Conservation (phyloP, 441 rosid species). For the Gossypium trilobum region DNA sequence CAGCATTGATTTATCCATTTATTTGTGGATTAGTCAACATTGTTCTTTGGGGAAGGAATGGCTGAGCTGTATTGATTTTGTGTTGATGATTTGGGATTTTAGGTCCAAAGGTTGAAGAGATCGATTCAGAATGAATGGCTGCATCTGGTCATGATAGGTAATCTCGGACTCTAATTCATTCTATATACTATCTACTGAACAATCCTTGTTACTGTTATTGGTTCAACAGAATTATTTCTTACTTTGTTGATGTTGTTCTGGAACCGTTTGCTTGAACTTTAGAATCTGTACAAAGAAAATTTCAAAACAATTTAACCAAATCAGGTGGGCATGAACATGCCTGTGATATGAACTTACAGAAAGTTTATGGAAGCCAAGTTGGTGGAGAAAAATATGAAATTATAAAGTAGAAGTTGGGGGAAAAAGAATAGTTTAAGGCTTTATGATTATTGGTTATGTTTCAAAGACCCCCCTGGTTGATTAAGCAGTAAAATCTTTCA, state of each 20-base stretch:
- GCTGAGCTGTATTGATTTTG: constrained; percentile 4
- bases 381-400: background rate
- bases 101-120: constrained; percentile 40
- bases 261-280: background rate
- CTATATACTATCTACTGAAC: background rate
- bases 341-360: background rate
- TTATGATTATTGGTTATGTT: background rate
- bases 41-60: background rate
- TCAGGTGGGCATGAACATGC: background rate
- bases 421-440: background rate
- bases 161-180: background rate
- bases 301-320: background rate
- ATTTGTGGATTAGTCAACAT: background rate
- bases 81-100: constrained; percentile 8
- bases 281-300: background rate
- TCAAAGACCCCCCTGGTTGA: background rate
- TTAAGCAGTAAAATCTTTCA: background rate
- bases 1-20: background rate
- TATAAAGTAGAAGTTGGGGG: background rate
- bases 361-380: background rate
- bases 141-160: constrained; percentile 13
- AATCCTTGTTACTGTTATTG: background rate
- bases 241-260: background rate
- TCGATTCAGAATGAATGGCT: constrained; percentile 29
- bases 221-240: background rate